phyloP scores from a whole-genome alignment of 2,329 filamentous ascomycete genomes.

The Harringtonia aguacate region DNA sequence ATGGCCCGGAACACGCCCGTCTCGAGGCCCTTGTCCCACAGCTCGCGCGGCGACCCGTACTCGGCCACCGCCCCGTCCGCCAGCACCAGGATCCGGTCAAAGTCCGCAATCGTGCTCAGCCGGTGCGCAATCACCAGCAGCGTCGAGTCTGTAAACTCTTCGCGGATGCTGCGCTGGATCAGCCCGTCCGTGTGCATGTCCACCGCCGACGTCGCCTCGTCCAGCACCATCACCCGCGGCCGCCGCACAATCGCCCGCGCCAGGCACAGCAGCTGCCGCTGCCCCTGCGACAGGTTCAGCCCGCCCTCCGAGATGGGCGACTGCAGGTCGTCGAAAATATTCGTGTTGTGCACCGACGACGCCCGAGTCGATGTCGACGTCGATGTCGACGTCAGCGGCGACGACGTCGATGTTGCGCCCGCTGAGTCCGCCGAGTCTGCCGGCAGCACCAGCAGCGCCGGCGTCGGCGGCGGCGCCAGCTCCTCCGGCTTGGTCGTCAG shows the following conservation, averaged over 20 bases:
- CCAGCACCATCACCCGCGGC: conserved; percentile 68
- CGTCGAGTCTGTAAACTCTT: conserved; percentile 59
- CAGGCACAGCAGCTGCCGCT: conserved; percentile 65
- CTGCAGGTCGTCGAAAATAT: conserved; percentile 52
- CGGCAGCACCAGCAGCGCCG: no score
- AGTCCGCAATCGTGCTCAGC: conserved; percentile 66
- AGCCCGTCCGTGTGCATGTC: conserved; percentile 67
- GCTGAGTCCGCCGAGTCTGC: no score
- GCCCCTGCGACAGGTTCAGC: conserved; percentile 64
- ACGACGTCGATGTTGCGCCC: conserved; percentile 20
- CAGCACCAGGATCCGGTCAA: conserved; percentile 63
- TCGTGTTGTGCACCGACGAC: conserved; percentile 41
- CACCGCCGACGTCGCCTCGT: conserved; percentile 70
- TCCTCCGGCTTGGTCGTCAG: conserved; percentile 30
- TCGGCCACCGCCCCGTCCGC: conserved; percentile 57
- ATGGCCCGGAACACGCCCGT: conserved; percentile 49
- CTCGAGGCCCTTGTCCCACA: conserved; percentile 41
- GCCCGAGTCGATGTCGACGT: conserved; percentile 16
- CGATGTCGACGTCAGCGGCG: conserved; percentile 22
- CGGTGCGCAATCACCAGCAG: conserved; percentile 67
- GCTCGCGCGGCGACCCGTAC: conserved; percentile 51
- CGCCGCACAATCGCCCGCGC: conserved; percentile 61
- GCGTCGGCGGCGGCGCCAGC: no score
- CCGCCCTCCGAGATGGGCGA: conserved; percentile 61
- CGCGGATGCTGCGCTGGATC: conserved; percentile 62